A percentile compares a stretch with the other conserved stretches of the same genome.
phyloP scores from a whole-genome alignment of 768 basidiomycete species.

The Kwoniella mangroviensis region DNA sequence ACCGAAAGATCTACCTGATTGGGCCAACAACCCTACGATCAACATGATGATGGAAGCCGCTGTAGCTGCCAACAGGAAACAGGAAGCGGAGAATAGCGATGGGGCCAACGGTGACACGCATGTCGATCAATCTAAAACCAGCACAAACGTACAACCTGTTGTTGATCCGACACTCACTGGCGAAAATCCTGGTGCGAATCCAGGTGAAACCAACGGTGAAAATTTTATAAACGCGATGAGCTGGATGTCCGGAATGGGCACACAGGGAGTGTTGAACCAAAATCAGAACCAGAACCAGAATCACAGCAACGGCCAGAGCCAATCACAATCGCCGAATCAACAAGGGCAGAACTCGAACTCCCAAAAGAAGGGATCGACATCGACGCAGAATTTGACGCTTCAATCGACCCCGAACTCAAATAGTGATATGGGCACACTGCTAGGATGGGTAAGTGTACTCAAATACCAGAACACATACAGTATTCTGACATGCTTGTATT shows the following conservation, averaged over 20 bases:
- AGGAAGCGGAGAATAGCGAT: constrained; percentile 14
- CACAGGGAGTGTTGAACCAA: constrained; percentile 26
- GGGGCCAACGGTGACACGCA: neutral
- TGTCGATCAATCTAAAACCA: too few relatives aligned
- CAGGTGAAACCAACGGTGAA: constrained; percentile 18
- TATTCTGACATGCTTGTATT: neutral
- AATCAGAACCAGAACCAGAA: constrained; percentile 13
- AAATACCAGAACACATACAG: too few relatives aligned
- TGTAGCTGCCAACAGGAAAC: constrained; percentile 20
- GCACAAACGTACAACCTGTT: too few relatives aligned
- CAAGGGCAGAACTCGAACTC: constrained; percentile 16
- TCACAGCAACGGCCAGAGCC: constrained; percentile 3
- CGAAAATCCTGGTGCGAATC: neutral
- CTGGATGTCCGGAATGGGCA: constrained; percentile 40
- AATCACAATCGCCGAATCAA: constrained; percentile 12
- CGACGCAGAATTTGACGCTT: constrained; percentile 14
- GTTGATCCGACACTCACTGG: constrained; percentile 27
- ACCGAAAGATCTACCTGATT: constrained; percentile 34
- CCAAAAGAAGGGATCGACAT: constrained; percentile 16
- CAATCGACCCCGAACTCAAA: constrained; percentile 19
- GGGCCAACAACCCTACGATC: constrained; percentile 39
- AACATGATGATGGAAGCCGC: constrained; percentile 46
- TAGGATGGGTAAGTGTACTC: constrained; percentile 7
- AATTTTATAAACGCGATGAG: constrained; percentile 49
- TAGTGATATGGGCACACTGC: constrained; percentile 3